These are phyloP conservation scores for Eutypella sp. DNA, from an alignment of 2,329 filamentous ascomycete genomes.

Conservation along the genomic window DNA sequence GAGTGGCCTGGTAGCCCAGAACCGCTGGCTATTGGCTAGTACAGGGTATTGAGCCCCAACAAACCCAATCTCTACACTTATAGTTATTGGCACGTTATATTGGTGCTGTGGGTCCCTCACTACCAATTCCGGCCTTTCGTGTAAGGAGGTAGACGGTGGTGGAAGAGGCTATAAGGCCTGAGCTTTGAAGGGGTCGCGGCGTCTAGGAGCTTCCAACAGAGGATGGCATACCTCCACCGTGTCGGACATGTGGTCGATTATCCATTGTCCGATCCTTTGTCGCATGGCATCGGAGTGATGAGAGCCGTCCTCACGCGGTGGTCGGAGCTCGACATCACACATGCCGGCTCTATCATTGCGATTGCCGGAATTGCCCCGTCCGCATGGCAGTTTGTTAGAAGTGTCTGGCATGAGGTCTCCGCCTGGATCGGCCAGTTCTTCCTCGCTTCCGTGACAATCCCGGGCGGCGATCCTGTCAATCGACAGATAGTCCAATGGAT, in stretches of 20 bases:
- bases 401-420: constrained; percentile 33
- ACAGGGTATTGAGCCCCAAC: not conserved
- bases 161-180: not conserved
- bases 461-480: constrained; percentile 40
- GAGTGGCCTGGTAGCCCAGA: too few species aligned
- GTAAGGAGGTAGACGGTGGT: too few species aligned
- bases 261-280: constrained; percentile 25
- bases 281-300: constrained; percentile 29
- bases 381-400: constrained; percentile 32
- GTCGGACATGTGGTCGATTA: constrained; percentile 6
- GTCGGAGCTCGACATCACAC: constrained; percentile 41
- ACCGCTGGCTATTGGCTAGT: not conserved
- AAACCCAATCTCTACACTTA: not conserved
- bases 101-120: not conserved
- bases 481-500: constrained; percentile 41
- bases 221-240: constrained; percentile 10
- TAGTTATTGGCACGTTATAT: not conserved
- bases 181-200: not conserved
- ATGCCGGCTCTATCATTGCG: constrained; percentile 39
- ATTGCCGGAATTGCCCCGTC: constrained; percentile 37
- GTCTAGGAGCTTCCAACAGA: not conserved
- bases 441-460: constrained; percentile 38
- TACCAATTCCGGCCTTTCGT: not conserved
- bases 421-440: constrained; percentile 38
- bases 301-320: constrained; percentile 33